These are phyloP conservation scores for Cladosporium colombiae DNA, from an alignment of 2,329 filamentous ascomycete genomes.

Conservation along the genomic window DNA sequence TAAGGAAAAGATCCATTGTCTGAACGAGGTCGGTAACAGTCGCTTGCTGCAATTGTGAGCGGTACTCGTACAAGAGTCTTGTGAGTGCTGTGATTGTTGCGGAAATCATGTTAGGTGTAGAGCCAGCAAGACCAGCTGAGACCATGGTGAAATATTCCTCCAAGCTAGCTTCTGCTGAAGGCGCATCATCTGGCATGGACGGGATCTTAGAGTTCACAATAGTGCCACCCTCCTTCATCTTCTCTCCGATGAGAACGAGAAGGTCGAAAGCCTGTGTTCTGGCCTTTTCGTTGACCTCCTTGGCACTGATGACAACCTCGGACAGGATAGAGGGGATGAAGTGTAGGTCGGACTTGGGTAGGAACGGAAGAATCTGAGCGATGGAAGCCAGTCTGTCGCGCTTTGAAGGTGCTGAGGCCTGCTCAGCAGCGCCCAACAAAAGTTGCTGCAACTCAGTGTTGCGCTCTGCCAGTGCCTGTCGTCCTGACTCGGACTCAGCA, in stretches of 20 bases:
- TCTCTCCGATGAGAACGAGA: conserved; percentile 82
- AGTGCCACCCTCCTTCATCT: conserved; percentile 70
- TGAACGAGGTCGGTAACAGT: conserved; percentile 83
- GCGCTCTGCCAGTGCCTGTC: conserved; percentile 72
- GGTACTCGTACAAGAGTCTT: conserved; percentile 91
- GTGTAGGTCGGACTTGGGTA: conserved; percentile 77
- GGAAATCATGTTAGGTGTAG: conserved; percentile 94
- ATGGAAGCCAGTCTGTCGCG: conserved; percentile 85
- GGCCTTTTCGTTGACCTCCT: conserved; percentile 96
- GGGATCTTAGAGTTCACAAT: conserved; percentile 86
- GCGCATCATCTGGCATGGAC: conserved; percentile 78
- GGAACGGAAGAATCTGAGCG: conserved; percentile 73
- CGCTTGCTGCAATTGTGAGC: conserved; percentile 64
- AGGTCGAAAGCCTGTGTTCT: conserved; percentile 87
- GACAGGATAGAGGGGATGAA: conserved; percentile 91
- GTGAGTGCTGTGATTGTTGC: conserved; percentile 95
- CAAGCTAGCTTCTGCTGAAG: conserved; percentile 74
- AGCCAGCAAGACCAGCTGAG: conserved; percentile 87
- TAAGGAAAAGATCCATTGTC: conserved; percentile 94
- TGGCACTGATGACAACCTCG: conserved; percentile 93
- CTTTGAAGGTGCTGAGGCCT: conserved; percentile 81
- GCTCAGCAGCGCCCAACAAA: conserved; percentile 75
- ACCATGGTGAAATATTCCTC: conserved; percentile 99
- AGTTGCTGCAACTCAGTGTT: conserved; percentile 79
- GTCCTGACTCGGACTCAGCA: conserved; percentile 75